Conservation (phyloP, 257 asterid species). For the Fraxinus americana region DNA sequence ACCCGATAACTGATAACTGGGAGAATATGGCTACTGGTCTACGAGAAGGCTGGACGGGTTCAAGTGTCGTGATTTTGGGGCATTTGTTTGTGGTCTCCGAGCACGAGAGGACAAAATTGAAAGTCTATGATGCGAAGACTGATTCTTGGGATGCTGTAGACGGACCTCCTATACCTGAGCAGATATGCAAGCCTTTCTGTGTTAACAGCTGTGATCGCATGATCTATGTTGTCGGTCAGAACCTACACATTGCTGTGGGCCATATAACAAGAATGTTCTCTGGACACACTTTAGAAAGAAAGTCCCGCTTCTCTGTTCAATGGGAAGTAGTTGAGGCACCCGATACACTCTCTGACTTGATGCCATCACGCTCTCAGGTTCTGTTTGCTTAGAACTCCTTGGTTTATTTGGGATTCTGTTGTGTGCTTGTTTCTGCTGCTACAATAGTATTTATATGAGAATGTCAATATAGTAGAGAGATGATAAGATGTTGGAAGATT, state of each 20-base stretch:
- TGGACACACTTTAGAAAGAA: slow-evolving; percentile 29
- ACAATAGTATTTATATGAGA: slow-evolving; percentile 22
- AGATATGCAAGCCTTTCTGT: slow-evolving; percentile 88
- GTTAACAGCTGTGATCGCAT: slow-evolving; percentile 63
- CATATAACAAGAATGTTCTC: slow-evolving; percentile 32
- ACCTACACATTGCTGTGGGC: slow-evolving; percentile 92
- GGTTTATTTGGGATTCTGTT: neutral
- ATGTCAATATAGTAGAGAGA: slow-evolving; percentile 24
- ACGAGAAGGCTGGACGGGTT: slow-evolving; percentile 99
- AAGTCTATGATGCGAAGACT: slow-evolving; percentile 69
- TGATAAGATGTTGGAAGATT: slow-evolving; percentile 26
- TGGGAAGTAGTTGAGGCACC: slow-evolving; percentile 90
- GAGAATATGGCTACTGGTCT: slow-evolving; percentile 82
- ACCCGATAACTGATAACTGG: slow-evolving; percentile 75
- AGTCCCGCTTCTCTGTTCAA: slow-evolving; percentile 47
- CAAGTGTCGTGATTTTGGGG: slow-evolving; percentile 72
- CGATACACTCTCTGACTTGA: slow-evolving; percentile 55
- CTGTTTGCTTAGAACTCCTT: slow-evolving; percentile 64
- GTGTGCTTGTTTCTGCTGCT: slow-evolving; percentile 18
- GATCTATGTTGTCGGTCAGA: slow-evolving; percentile 81
- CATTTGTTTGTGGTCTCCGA: slow-evolving; percentile 88
- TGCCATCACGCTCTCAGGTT: slow-evolving; percentile 90
- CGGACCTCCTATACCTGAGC: slow-evolving; percentile 81
- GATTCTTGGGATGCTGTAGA: slow-evolving; percentile 89
- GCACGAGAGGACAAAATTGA: slow-evolving; percentile 86